Base-by-base conservation (phyloP, 129 eudicot genomes). In the Kitagawia praeruptora region DNA sequence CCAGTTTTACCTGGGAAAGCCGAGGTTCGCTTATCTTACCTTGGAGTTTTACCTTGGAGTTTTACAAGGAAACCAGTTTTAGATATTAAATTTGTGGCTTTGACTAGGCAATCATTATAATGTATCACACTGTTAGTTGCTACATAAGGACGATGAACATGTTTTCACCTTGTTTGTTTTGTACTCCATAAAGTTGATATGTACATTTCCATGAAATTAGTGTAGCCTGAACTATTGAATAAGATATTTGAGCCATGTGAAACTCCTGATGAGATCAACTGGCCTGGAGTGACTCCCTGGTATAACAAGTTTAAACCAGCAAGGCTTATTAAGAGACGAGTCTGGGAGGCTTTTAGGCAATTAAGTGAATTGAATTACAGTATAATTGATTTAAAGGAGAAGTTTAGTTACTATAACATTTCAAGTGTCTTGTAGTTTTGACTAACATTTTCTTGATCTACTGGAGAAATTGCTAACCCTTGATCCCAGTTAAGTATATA, bases 401-500 rank as follows among this genome's bases (percentile, higher is more conserved):
- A 3, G 5, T 67, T 67, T 3, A 67, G 6, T 34, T 67, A 23
- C 8, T 67, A 31, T 3, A 67, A 67, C 16, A 34, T 34, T 67
- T 31, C 2, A 28, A 0, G 4, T 31, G 73, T 28, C 14, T 38
- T 77, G 15, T 81, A 93, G 98, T 75, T 92, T 92, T 85, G 98
- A 90, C 72, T 90, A 92, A 6, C 87, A 90, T 78, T 97, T 97
- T 44, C 83, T 94, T 84, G 97, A 91, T 82, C 87, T 94, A 75
- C 86, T 94, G 44, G 98, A 94, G 83, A 86, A 76, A 66, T 90
- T 92, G 97, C 83, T 94, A 86, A 87, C 96, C 75, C 98, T 94
- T 75, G 98, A 94, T 76, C 98, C 98, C 11, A 83, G 91, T 67
- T 89, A 88, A 92, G 98, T 93, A 93, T 93, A 93, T 63, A 39